A percentile compares a stretch with the other conserved stretches of the same genome.
phyloP scores from a whole-genome alignment of 2,329 filamentous ascomycete genomes.

The Ascosphaera pollenicola region DNA sequence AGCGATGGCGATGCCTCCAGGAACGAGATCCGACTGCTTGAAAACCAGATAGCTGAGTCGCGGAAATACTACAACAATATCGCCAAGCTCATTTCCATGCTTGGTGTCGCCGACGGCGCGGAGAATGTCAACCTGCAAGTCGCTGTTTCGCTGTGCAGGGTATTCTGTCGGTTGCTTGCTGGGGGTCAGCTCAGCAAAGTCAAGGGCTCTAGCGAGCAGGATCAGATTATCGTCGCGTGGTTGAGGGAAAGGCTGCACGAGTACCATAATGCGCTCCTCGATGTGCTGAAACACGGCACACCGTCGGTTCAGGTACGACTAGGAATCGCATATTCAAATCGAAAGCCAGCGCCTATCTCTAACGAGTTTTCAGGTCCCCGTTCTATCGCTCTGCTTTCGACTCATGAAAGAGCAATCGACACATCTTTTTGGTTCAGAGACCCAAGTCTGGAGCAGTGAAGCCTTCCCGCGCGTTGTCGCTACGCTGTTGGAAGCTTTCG shows the following conservation, averaged over 20 bases:
- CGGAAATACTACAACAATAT: constrained; percentile 89
- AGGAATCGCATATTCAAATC: too few relatives aligned
- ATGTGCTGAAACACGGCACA: constrained; percentile 37
- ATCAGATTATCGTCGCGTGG: constrained; percentile 55
- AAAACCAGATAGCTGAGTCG: constrained; percentile 63
- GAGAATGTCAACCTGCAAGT: constrained; percentile 41
- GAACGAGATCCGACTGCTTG: constrained; percentile 47
- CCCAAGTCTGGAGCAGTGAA: constrained; percentile 45
- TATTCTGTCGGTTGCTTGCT: constrained; percentile 63
- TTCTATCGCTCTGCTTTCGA: constrained; percentile 61
- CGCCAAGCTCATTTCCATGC: constrained; percentile 41
- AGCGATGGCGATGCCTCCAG: constrained; percentile 22
- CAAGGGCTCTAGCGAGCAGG: constrained; percentile 46
- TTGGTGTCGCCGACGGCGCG: constrained; percentile 24
- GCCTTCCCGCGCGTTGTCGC: constrained; percentile 45
- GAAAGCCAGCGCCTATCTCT: too few relatives aligned
- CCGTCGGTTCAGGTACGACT: constrained; percentile 30
- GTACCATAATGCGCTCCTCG: constrained; percentile 41
- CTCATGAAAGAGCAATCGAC: constrained; percentile 60
- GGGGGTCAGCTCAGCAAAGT: constrained; percentile 46
- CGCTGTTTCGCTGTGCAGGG: constrained; percentile 60
- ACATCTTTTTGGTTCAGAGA: constrained; percentile 35
- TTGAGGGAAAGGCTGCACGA: constrained; percentile 52
- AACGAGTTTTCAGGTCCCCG: constrained; percentile 30
- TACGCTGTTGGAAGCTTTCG: constrained; percentile 34